Evolutionary conservation across 2,329 filamentous ascomycete genomes (phyloP), one percentile per base, ranked within the genome.

Genomic region (Nigrospora osmanthi): DNA sequence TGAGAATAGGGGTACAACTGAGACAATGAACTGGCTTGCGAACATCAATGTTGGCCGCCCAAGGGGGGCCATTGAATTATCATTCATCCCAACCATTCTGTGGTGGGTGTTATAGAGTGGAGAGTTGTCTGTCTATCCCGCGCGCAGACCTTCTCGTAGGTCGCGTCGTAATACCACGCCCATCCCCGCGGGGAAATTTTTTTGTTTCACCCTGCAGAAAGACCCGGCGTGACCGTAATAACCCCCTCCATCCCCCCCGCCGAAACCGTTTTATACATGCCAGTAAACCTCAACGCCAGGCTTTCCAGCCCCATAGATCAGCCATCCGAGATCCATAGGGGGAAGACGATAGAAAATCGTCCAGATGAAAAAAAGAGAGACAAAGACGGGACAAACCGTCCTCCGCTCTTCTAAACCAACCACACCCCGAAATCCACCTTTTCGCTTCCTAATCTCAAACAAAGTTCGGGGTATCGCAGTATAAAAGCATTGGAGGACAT

Each of bases 81-180:
- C 13, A n/a, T 46, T 43, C 35, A 40, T 43, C 45, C 40, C 45
- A 16, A 33, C 45, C 45, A 41, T 43, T 31, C 34, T 36, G 41
- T 35, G 33, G 35, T 36, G 28, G 16, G 43, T 60, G 52, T 64
- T 64, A 69, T 61, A 63, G 68, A 75, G 71, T 70, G 68, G 71
- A 72, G 71, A 70, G 70, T 61, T 66, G 61, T 73, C 67, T 73
- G 34, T 28, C 23, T 41, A 71, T 67, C 49, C 47, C 49, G 49
- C 55, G 49, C 55, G 54, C 51, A 48, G 51, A 47, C 56, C 23
- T 28, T 28, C 7, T 28, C 23, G 9, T 10, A 28, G 23, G 23
- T 10, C 23, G 23, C 23, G 23, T 7, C 23, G 2, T 28, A 28
- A 28, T 28, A 10, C 23, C 23, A 28, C 23, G 23, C 23, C 23